These are phyloP conservation scores for Colletotrichum sp. DNA, from an alignment of 2,329 filamentous ascomycete species.

Conservation along the genomic window DNA sequence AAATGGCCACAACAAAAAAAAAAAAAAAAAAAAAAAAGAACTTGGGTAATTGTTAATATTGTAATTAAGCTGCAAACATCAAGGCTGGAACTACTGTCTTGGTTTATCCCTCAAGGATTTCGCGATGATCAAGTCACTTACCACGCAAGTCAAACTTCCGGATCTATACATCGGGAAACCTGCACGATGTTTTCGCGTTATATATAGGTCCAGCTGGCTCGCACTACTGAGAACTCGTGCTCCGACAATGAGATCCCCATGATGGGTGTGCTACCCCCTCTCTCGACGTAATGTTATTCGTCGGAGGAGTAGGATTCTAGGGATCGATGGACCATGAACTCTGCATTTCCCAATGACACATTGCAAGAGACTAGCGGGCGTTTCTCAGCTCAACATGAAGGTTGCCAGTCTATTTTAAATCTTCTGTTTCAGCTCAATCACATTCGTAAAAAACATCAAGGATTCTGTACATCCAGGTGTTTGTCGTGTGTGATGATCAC, in stretches of 20 bases:
- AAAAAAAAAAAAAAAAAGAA: not conserved
- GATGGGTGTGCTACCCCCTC: too few species aligned
- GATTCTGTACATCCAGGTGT: not conserved
- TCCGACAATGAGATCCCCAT: too few species aligned
- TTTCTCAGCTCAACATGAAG: not conserved
- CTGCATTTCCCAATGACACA: rapidly evolving
- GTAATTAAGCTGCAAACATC: rapidly evolving
- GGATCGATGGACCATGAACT: not conserved
- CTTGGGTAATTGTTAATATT: rapidly evolving
- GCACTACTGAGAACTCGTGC: too few species aligned
- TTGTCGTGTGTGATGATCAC: not conserved
- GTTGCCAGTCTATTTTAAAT: not conserved
- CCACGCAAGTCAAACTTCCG: not conserved
- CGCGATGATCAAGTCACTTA: not conserved
- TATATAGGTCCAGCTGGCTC: not conserved
- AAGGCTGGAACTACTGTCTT: rapidly evolving
- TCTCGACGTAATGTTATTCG: not conserved
- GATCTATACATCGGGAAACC: not conserved
- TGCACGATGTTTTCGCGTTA: rapidly evolving
- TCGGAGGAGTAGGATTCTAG: rapidly evolving
- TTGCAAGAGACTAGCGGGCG: rapidly evolving
- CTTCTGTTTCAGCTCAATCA: rapidly evolving
- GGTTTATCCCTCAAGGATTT: rapidly evolving
- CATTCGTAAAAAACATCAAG: not conserved
- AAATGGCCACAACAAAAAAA: too few species aligned